phyloP scores from a whole-genome alignment of 805 yeast species.

The Wickerhamiella vanderwaltii region DNA sequence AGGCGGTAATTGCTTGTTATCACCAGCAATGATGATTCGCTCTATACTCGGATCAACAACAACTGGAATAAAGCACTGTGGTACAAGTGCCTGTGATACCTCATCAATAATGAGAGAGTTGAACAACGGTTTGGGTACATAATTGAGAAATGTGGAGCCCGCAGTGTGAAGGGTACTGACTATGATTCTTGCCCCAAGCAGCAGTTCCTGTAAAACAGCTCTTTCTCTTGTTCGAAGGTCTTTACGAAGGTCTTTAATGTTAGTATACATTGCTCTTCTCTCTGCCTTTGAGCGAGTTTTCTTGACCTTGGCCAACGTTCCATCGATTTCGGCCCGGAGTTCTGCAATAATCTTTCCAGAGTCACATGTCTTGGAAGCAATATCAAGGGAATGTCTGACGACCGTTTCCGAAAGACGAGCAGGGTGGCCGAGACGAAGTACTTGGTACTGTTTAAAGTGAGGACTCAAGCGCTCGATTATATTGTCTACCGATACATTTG shows the following conservation, averaged over 20 bases:
- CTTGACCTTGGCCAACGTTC: slow-evolving; percentile 39
- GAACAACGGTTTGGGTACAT: slow-evolving; percentile 33
- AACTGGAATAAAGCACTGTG: slow-evolving; percentile 93
- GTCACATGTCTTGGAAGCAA: slow-evolving; percentile 47
- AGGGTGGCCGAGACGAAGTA: slow-evolving; percentile 89
- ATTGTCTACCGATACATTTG: slow-evolving; percentile 86
- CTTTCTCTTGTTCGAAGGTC: slow-evolving; percentile 59
- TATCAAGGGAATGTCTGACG: slow-evolving; percentile 62
- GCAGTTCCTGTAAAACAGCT: slow-evolving; percentile 45
- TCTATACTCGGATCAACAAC: slow-evolving; percentile 46
- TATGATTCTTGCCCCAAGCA: slow-evolving; percentile 54
- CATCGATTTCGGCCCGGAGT: slow-evolving; percentile 57
- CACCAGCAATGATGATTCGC: slow-evolving; percentile 77
- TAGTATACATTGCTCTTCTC: slow-evolving; percentile 46
- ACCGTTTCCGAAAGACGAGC: slow-evolving; percentile 60
- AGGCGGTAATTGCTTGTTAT: slow-evolving; percentile 84
- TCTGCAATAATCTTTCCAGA: slow-evolving; percentile 53
- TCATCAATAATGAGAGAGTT: slow-evolving; percentile 86
- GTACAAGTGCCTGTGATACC: slow-evolving; percentile 86
- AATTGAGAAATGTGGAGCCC: slow-evolving; percentile 40
- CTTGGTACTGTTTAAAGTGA: slow-evolving; percentile 33
- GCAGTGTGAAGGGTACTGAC: slow-evolving; percentile 83
- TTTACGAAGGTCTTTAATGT: slow-evolving; percentile 53
- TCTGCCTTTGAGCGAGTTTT: slow-evolving; percentile 51
- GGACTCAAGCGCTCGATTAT: slow-evolving; percentile 60